These are phyloP conservation scores for Yamadazyma jaroonii DNA, from an alignment of 1,139 yeast genomes.

Conservation along the genomic window DNA sequence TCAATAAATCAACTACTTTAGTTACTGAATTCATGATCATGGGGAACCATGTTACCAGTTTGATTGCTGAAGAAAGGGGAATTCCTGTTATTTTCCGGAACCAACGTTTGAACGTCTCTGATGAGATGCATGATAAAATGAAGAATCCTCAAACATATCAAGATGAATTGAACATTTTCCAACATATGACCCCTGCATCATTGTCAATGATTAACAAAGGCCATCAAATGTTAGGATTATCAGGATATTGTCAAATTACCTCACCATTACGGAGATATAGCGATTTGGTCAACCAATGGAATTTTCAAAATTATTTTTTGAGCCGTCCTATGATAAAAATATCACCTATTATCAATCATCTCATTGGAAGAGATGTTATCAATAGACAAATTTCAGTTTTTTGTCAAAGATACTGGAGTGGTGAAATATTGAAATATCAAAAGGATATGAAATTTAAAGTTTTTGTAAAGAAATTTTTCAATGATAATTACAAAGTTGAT, in stretches of 20 bases:
- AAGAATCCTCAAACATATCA: conserved; percentile 13
- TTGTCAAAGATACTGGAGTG: conserved; percentile 39
- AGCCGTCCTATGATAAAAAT: conserved; percentile 11
- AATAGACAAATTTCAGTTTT: conserved; percentile 23
- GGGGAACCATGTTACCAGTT: conserved; percentile 66
- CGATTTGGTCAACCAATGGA: conserved; percentile 80
- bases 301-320: conserved; percentile 20
- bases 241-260: conserved; percentile 70
- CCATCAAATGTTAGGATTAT: conserved; percentile 68
- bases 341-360: conserved; percentile 21
- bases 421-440: conserved; percentile 23
- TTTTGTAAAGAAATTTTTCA: conserved; percentile 16
- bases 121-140: conserved; percentile 28
- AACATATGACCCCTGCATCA: conserved; percentile 30
- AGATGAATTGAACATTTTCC: conserved; percentile 17
- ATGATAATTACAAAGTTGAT: conserved; percentile 25
- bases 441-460: conserved; percentile 21
- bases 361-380: conserved; percentile 30
- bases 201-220: conserved; percentile 31
- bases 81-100: conserved; percentile 58
- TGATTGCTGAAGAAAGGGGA: conserved; percentile 38
- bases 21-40: conserved; percentile 84
- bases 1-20: conserved; percentile 42
- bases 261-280: conserved; percentile 86
- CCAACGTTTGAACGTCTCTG: conserved; percentile 30